Evolutionary conservation across 169 alveolate genomes (phyloP), one percentile per base, ranked within the genome.

Genomic region (Toxoplasma gondii): DNA sequence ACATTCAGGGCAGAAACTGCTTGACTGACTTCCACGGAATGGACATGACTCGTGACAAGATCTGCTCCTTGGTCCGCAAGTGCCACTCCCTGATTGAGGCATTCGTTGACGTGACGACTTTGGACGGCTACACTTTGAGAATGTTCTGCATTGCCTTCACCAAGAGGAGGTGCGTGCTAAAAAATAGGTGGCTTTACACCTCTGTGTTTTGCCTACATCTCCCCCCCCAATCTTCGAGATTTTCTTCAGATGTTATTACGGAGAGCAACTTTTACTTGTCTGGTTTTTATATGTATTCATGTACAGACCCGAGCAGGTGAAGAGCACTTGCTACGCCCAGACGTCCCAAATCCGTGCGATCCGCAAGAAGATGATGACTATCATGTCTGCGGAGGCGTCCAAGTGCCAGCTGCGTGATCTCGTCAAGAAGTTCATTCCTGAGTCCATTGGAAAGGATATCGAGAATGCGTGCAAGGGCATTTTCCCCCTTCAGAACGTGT

Each of bases 61-160:
- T 98, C 88, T 98, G 99, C 97, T 98, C 99, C 41, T 97, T 99
- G 95, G 98, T 99, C 90, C 97, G 99, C 96, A 99, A 99, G 96
- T 98, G 99, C 98, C 99, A 98, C 96, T 97, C 99, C 45, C 97
- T 98, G 84, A 98, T 99, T 91, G 99, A 99, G 96, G 99, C 99
- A 95, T 98, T 96, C 96, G 98, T 99, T 78, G 99, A 99, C 88
- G 99, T 98, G 92, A 99, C 98, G 97, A 99, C 99, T 74, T 96
- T 98, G 44, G 99, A 99, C 94, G 99, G 99, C 69, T 98, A 98
- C 97, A 97, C 97, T 88, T 97, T 99, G 95, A 98, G 99, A 94
- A 96, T 99, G 98, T 99, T 99, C 97, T 97, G 99, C 96, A 98
- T 99, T 94, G 99, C 99, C 87, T 99, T 99, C 98, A 99, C 99